Conservation (phyloP, 1,139 yeast species). For the Suhomyces yuchorum region DNA sequence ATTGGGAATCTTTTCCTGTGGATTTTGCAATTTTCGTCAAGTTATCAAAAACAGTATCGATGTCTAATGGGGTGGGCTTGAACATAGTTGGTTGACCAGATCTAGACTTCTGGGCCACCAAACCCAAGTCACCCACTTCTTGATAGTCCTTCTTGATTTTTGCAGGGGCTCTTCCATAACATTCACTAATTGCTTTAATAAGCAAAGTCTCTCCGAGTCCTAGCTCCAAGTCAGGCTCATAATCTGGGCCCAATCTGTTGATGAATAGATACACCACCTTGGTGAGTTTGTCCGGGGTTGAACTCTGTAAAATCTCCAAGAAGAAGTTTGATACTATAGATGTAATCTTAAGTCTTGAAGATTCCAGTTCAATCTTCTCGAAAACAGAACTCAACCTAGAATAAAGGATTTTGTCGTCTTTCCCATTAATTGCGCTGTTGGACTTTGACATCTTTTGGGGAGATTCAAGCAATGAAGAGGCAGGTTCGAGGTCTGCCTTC, state of each 20-base stretch:
- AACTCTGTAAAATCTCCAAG: constrained; percentile 56
- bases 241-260: constrained; percentile 91
- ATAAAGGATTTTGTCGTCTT: constrained; percentile 49
- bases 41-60: constrained; percentile 70
- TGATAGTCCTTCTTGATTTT: constrained; percentile 76
- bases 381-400: constrained; percentile 67
- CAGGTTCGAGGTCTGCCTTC: not conserved
- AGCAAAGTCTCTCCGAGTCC: constrained; percentile 90
- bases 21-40: constrained; percentile 76
- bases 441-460: not conserved
- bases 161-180: constrained; percentile 77
- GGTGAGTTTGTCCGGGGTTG: constrained; percentile 59
- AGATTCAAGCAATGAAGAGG: not conserved
- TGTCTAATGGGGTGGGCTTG: constrained; percentile 79
- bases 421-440: not conserved
- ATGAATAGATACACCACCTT: constrained; percentile 81
- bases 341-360: constrained; percentile 80
- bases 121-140: constrained; percentile 86
- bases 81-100: constrained; percentile 91
- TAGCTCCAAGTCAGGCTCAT: constrained; percentile 82
- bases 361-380: constrained; percentile 72
- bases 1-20: constrained; percentile 85
- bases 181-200: constrained; percentile 84
- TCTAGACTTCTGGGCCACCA: constrained; percentile 82
- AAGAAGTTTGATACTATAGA: constrained; percentile 74